Conservation (phyloP, 2,329 filamentous ascomycete genomes). For the Fusarium virguliforme region DNA sequence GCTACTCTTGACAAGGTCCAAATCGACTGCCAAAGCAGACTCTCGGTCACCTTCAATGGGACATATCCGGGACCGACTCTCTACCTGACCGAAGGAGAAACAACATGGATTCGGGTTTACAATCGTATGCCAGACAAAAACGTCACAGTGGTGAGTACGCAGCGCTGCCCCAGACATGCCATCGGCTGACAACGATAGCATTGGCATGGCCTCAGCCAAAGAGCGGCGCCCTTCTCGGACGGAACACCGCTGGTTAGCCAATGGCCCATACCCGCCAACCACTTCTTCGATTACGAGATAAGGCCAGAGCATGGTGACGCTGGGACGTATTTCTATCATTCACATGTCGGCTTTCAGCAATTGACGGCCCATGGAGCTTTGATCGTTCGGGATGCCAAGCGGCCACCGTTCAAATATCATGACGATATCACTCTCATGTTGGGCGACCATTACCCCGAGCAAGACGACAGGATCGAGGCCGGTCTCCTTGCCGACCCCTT, state of each 20-base stretch:
- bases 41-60: conserved; percentile 29
- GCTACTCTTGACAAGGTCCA: conserved; percentile 28
- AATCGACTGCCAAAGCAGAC: conserved; percentile 26
- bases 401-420: conserved; percentile 74
- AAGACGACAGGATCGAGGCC: conserved; percentile 66
- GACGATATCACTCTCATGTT: conserved; percentile 69
- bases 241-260: conserved; percentile 73
- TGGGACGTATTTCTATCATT: conserved; percentile 79
- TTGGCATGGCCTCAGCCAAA: conserved; percentile 77
- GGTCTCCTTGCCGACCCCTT: conserved; percentile 68
- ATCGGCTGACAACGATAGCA: conserved; percentile 62
- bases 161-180: no score
- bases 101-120: conserved; percentile 40
- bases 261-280: conserved; percentile 74
- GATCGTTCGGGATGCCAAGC: conserved; percentile 61
- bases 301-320: conserved; percentile 67
- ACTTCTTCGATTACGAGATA: conserved; percentile 80
- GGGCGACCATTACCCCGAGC: conserved; percentile 71
- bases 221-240: conserved; percentile 75
- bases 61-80: conserved; percentile 29
- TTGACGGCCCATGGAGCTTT: conserved; percentile 71
- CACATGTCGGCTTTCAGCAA: conserved; percentile 76
- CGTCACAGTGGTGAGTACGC: conserved; percentile 36
- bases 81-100: conserved; percentile 29
- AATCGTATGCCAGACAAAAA: conserved; percentile 28